Evolutionary conservation across 768 basidiomycete genomes (phyloP).

Genomic region (Neoboletus brunneissimus): DNA sequence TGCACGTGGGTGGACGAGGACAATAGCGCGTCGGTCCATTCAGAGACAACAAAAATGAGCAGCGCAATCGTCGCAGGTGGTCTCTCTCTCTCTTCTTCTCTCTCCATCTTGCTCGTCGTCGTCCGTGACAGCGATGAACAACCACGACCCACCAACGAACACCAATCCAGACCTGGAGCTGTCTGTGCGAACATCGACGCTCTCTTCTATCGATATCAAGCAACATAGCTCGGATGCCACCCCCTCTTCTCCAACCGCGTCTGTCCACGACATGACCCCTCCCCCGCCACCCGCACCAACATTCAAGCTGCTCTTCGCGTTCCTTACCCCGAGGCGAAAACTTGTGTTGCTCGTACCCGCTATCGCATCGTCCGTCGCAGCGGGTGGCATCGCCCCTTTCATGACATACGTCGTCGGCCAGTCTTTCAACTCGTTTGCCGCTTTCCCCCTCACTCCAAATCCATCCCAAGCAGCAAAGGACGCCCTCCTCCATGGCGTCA

Average conservation of each 20-base stretch:
- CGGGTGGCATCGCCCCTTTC: conserved; percentile 76
- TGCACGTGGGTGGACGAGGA: conserved; percentile 17
- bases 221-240: conserved; percentile 6
- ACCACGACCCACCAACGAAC: conserved; percentile 23
- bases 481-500: conserved; percentile 53
- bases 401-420: conserved; percentile 83
- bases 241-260: conserved; percentile 10
- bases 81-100: conserved; percentile 15
- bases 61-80: background rate
- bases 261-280: conserved; percentile 18
- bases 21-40: conserved; percentile 17
- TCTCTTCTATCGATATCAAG: conserved; percentile 22
- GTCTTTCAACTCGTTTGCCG: conserved; percentile 69
- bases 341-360: conserved; percentile 63
- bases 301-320: conserved; percentile 63
- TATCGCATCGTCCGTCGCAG: conserved; percentile 53
- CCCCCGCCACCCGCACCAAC: conserved; percentile 44
- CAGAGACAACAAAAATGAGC: conserved; percentile 26
- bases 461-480: conserved; percentile 45
- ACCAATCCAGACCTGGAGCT: conserved; percentile 15
- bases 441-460: conserved; percentile 45
- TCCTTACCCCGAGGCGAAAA: conserved; percentile 55
- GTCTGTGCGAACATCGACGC: conserved; percentile 19
- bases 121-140: conserved; percentile 32
- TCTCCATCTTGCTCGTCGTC: conserved; percentile 24